Conservation (phyloP, 331 rosid genomes). For the Acacia concinna region DNA sequence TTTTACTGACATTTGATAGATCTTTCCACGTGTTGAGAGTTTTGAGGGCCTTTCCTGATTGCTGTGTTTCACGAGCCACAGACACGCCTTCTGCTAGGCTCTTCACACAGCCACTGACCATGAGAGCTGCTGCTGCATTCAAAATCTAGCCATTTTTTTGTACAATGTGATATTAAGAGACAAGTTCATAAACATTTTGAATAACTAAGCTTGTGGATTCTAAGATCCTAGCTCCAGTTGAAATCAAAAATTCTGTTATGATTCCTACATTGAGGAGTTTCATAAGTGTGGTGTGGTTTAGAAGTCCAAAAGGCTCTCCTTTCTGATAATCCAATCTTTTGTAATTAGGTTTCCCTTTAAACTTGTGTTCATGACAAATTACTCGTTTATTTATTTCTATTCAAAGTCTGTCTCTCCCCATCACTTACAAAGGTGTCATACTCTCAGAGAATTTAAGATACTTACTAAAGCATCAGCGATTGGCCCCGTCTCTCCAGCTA, state of each 20-base stretch:
- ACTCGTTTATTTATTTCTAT: not conserved
- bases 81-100: constrained; percentile 69
- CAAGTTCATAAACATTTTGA: constrained; percentile 19
- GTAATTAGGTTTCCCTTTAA: not conserved
- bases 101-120: constrained; percentile 67
- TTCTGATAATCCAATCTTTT: too few species aligned
- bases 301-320: too few species aligned
- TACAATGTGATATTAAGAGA: constrained; percentile 21
- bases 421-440: not conserved
- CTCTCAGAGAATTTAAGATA: constrained; percentile 17
- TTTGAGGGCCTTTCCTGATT: constrained; percentile 75
- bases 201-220: not conserved
- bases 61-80: constrained; percentile 76
- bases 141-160: constrained; percentile 54
- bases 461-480: constrained; percentile 86
- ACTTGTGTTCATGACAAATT: not conserved
- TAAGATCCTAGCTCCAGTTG: not conserved
- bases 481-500: constrained; percentile 77
- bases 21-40: constrained; percentile 68
- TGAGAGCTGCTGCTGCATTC: constrained; percentile 88
- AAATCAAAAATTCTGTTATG: not conserved
- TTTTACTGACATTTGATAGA: constrained; percentile 61
- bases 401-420: constrained; percentile 9
- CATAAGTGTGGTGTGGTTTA: not conserved
- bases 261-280: too few species aligned